Percentiles rank a stretch among this genome's conserved stretches.
Conservation (phyloP, 1,284 basidiomycete species). For the Ustanciosporium gigantosporum region DNA sequence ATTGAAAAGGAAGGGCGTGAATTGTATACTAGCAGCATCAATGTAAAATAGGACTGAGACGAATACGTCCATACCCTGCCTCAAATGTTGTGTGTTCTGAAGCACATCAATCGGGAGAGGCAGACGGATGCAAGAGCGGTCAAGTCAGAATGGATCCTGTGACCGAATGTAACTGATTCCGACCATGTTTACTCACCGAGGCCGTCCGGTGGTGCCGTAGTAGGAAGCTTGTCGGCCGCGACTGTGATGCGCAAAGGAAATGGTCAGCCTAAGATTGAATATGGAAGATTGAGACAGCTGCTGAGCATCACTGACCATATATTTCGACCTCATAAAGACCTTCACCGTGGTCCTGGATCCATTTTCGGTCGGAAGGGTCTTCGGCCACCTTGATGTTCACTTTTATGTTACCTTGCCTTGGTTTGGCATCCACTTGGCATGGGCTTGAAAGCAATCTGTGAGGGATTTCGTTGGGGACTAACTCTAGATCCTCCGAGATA, state of each 20-base stretch:
- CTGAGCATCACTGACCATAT: slow-evolving; percentile 12
- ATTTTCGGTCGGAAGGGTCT: slow-evolving; percentile 27
- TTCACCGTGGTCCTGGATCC: slow-evolving; percentile 36
- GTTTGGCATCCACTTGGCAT: slow-evolving; percentile 4
- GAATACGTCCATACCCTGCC: slow-evolving; percentile 15
- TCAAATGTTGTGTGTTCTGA: slow-evolving; percentile 21
- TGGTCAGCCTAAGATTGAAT: no score
- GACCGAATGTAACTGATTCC: no score
- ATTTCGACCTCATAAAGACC: slow-evolving; percentile 42
- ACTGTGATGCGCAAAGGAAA: slow-evolving; percentile 4
- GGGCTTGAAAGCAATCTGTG: slow-evolving; percentile 7
- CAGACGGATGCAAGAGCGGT: no score
- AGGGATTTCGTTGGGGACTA: slow-evolving; percentile 24
- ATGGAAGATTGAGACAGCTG: no score
- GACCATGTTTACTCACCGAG: slow-evolving; percentile 19
- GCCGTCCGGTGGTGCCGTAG: slow-evolving; percentile 32
- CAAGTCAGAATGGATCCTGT: no score
- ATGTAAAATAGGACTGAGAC: slow-evolving; percentile 25
- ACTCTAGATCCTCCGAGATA: slow-evolving; percentile 13
- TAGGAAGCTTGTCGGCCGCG: slow-evolving; percentile 25
- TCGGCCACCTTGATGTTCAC: slow-evolving; percentile 31
- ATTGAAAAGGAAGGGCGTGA: no score
- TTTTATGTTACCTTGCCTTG: slow-evolving; percentile 1
- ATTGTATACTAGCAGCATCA: no score
- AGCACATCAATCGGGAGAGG: neutral